phyloP scores from a whole-genome alignment of 805 yeast genomes.

The Blastobotrys peoriensis region DNA sequence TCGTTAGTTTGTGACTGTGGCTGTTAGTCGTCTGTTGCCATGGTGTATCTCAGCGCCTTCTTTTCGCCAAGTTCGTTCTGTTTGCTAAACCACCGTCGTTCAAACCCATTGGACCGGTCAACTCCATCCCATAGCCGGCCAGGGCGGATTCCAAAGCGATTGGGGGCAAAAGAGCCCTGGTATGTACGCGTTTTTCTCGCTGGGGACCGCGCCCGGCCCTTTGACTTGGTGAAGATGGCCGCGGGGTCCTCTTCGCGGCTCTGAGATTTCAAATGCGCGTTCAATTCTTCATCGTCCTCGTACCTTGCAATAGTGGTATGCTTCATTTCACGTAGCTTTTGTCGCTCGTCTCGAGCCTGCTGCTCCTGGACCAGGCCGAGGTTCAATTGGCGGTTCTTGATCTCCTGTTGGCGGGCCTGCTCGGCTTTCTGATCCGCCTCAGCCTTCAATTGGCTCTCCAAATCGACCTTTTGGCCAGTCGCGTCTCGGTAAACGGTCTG shows the following conservation, averaged over 20 bases:
- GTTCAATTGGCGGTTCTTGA: conserved; percentile 15
- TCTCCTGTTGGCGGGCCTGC: conserved; percentile 24
- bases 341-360: conserved; percentile 25
- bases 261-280: conserved; percentile 29
- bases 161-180: conserved; percentile 50
- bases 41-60: conserved; percentile 14
- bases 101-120: conserved; percentile 85
- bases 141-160: conserved; percentile 70
- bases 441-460: conserved; percentile 28
- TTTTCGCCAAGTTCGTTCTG: conserved; percentile 20
- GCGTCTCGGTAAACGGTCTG: conserved; percentile 58
- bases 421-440: conserved; percentile 18
- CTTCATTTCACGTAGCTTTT: conserved; percentile 27
- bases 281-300: conserved; percentile 37
- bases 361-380: conserved; percentile 23
- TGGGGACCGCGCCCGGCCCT: background rate
- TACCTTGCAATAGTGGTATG: conserved; percentile 27
- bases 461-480: conserved; percentile 48
- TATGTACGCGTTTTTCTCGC: conserved; percentile 29
- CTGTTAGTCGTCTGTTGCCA: conserved; percentile 14
- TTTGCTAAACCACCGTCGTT: conserved; percentile 47
- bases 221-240: conserved; percentile 32
- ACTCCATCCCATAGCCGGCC: conserved; percentile 92
- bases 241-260: conserved; percentile 62
- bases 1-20: too few species aligned